Percentiles rank a stretch among this genome's conserved stretches.
These are phyloP conservation scores for Psidium friedrichsthalianum DNA, from an alignment of 345 rosid species.

Conservation along the genomic window DNA sequence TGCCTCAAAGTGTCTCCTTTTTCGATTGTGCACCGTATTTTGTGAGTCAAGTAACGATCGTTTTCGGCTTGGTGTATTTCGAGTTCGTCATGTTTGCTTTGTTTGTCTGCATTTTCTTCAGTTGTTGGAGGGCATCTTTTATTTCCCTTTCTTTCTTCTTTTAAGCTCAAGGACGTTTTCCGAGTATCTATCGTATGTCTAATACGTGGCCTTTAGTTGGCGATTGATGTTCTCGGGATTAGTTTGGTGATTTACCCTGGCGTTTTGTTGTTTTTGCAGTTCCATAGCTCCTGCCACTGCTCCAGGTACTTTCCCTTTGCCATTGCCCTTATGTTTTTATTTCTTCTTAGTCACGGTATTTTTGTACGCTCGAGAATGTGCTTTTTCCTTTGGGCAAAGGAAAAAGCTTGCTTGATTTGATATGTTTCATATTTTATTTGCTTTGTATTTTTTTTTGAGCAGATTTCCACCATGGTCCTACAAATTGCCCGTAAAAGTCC, in stretches of 20 bases:
- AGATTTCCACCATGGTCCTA: neutral
- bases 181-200: neutral
- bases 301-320: conserved; percentile 15
- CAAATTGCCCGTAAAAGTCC: neutral
- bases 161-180: neutral
- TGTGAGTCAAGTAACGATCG: neutral
- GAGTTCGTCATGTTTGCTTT: neutral
- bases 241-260: neutral
- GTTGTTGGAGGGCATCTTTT: neutral
- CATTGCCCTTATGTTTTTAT: neutral
- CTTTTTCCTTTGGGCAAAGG: neutral
- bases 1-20: neutral
- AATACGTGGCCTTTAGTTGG: neutral
- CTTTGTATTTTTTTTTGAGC: neutral
- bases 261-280: conserved; percentile 24
- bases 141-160: neutral
- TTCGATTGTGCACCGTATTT: neutral
- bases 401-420: neutral
- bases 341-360: neutral
- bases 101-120: neutral
- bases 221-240: neutral
- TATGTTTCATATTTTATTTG: neutral
- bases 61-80: neutral
- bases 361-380: neutral
- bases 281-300: conserved; percentile 29